These are phyloP conservation scores for Phytopythium vexans DNA, from an alignment of 352 stramenopile genomes.

Conservation along the genomic window DNA sequence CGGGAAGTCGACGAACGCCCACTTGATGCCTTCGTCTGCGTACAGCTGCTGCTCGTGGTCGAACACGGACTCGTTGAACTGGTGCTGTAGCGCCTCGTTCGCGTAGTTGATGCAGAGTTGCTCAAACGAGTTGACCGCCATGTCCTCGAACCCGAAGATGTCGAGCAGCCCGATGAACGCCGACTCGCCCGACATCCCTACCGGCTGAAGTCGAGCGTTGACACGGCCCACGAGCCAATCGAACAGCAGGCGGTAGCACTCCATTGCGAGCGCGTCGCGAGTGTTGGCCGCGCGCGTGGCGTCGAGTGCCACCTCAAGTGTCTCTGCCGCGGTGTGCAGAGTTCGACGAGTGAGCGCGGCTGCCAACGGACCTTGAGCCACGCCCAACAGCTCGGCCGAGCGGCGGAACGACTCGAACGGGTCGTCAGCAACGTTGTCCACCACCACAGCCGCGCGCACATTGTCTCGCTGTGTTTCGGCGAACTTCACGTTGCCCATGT, in stretches of 20 bases:
- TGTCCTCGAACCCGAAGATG: constrained; percentile 90
- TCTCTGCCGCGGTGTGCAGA: constrained; percentile 69
- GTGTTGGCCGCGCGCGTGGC: constrained; percentile 67
- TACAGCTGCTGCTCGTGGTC: constrained; percentile 86
- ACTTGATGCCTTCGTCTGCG: constrained; percentile 61
- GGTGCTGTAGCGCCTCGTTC: constrained; percentile 84
- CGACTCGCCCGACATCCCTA: constrained; percentile 10
- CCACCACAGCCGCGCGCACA: background rate
- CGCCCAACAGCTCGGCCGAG: constrained; percentile 53
- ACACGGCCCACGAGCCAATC: constrained; percentile 93
- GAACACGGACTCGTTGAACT: constrained; percentile 92
- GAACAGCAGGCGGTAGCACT: constrained; percentile 91
- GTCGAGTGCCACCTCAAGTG: constrained; percentile 65
- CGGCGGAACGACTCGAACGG: constrained; percentile 37
- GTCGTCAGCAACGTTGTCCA: background rate
- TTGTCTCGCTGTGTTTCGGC: constrained; percentile 7
- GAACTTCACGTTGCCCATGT: constrained; percentile 88
- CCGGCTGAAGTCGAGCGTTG: constrained; percentile 81
- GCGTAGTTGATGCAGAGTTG: constrained; percentile 92
- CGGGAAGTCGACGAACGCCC: constrained; percentile 32
- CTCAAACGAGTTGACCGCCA: constrained; percentile 84
- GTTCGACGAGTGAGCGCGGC: constrained; percentile 60
- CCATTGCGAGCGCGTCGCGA: constrained; percentile 90
- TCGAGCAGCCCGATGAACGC: constrained; percentile 83
- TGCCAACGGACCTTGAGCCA: constrained; percentile 47